Conservation (phyloP, 148 eudicot genomes). For the Chenopodium berlandieri region DNA sequence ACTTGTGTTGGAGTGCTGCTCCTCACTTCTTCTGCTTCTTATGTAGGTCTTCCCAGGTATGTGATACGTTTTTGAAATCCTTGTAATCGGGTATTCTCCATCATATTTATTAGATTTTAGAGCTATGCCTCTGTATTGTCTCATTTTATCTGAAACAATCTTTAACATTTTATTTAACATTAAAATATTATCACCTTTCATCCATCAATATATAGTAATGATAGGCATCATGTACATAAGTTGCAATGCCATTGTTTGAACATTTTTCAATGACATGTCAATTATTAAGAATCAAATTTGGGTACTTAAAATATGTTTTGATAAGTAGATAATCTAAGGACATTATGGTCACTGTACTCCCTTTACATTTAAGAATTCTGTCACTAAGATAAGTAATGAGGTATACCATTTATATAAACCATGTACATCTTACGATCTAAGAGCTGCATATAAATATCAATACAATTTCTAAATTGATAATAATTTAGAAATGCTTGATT, state of each 20-base stretch:
- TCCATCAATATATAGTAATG: neutral
- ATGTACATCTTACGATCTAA: no score
- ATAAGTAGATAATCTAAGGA: neutral
- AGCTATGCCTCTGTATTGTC: neutral
- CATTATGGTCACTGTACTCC: neutral
- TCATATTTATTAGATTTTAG: neutral
- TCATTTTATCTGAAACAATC: neutral
- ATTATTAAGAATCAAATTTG: neutral
- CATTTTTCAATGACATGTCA: neutral
- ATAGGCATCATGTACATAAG: no score
- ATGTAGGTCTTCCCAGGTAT: constrained; percentile 42
- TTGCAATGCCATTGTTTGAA: neutral
- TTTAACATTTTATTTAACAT: no score
- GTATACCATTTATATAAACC: neutral
- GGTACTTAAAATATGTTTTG: neutral
- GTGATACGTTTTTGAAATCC: neutral
- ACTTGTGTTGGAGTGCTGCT: constrained; percentile 43
- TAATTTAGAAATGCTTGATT: no score
- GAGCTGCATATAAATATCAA: no score
- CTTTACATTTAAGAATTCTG: neutral
- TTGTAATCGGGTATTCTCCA: neutral
- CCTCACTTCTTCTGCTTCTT: constrained; percentile 54
- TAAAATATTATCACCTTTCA: neutral
- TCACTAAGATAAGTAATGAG: neutral
- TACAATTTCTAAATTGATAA: no score